Conservation (phyloP, 148 eudicot genomes). For the Chenopodium berlandieri region DNA sequence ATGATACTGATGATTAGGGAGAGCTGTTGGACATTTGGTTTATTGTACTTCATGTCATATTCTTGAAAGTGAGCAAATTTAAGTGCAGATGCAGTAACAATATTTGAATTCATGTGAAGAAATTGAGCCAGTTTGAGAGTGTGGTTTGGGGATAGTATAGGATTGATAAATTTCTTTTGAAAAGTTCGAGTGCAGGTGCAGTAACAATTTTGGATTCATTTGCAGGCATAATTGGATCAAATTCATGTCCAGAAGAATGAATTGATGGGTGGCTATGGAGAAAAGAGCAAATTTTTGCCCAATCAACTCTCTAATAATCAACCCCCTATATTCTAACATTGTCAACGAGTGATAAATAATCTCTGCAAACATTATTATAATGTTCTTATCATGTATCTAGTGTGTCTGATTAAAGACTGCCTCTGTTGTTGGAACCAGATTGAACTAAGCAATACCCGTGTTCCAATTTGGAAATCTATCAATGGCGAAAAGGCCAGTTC, state of each 20-base stretch:
- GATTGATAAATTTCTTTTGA: too few species aligned
- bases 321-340: neutral
- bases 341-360: slow-evolving; percentile 2
- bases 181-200: neutral
- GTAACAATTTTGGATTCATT: neutral
- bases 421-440: slow-evolving; percentile 18
- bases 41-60: neutral
- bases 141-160: too few species aligned
- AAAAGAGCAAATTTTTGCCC: neutral
- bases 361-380: neutral
- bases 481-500: slow-evolving; percentile 34
- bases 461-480: slow-evolving; percentile 8
- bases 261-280: neutral
- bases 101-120: neutral
- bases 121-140: too few species aligned
- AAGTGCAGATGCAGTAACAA: neutral
- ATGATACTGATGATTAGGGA: neutral
- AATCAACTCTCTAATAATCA: neutral
- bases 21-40: neutral
- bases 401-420: neutral
- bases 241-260: neutral
- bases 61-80: neutral
- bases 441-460: slow-evolving; percentile 4
- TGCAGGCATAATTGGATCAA: neutral
- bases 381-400: neutral